Percentiles rank a stretch among this genome's conserved stretches.
These are phyloP conservation scores for Suillus placidus DNA, from an alignment of 768 basidiomycete genomes.

Conservation along the genomic window DNA sequence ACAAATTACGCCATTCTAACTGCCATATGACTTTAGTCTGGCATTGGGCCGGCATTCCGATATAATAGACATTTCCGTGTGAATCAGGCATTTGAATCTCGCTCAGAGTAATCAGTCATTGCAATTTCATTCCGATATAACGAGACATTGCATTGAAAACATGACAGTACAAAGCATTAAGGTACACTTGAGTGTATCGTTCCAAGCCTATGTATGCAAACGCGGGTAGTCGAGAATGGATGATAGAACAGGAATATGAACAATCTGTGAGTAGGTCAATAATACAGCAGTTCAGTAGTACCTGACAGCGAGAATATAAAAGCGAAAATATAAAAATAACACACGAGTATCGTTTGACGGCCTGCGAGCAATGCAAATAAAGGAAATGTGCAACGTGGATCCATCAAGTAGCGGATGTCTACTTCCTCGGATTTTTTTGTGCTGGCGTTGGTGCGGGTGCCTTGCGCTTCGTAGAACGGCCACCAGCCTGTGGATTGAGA, in stretches of 20 bases:
- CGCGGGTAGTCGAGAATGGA: background rate
- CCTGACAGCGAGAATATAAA: background rate
- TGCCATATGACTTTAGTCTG: no score
- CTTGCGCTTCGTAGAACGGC: background rate
- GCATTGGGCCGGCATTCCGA: no score
- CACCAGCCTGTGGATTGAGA: background rate
- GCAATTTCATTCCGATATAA: background rate
- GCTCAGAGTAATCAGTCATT: no score
- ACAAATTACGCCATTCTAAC: no score
- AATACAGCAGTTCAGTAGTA: slow-evolving; percentile 1
- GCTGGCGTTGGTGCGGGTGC: background rate
- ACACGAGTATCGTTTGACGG: background rate
- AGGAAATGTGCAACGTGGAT: background rate
- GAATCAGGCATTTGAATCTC: no score
- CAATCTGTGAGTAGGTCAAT: background rate
- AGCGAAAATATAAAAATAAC: background rate
- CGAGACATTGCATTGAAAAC: background rate
- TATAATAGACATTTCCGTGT: no score
- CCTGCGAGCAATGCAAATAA: background rate
- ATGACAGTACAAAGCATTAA: background rate
- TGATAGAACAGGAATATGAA: background rate
- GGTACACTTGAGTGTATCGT: background rate
- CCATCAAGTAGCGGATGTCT: background rate
- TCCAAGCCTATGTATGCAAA: background rate
- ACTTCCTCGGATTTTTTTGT: background rate